Evolutionary conservation across 2,329 filamentous ascomycete genomes (phyloP), one percentile per base, ranked within the genome.

Genomic region (Chalaropsis thielavioides): DNA sequence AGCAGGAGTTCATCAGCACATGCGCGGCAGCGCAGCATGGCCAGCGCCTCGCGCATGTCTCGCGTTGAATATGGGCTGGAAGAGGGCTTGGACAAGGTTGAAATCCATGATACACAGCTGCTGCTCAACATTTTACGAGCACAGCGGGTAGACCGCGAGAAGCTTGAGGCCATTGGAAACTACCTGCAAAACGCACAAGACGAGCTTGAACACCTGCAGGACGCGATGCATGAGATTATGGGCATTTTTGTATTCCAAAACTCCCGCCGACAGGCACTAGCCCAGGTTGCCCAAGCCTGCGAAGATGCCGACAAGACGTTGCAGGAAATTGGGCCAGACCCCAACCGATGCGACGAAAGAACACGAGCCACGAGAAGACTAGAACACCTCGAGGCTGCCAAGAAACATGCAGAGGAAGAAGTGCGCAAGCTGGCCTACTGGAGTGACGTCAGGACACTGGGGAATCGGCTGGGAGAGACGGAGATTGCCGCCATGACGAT

Each of bases 111-210:
- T 70, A 82, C 90, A 19, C 82, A 84, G 3, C 83, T 83, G 2
- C 77, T 99, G 31, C 80, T 95, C 76, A 76, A 75, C 24, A 81
- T 83, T 1, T 74, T 99, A 64, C 87, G 85, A 68, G 76, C 76
- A 46, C 84, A 88, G 5, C 82, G 85, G 7, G 90, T 99, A 69
- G 94, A 99, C 72, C 83, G 94, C 41, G 92, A 97, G 76, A 97
- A 94, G 77, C 84, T 95, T 66, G 87, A 92, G 68, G 86, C 87
- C 0, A 81, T 96, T 24, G 85, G 88, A 70, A 88, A 83, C 68
- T 99, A 96, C 72, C 78, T 96, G n/a, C 78, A 85, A 51, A 80
- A 94, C 63, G 65, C 65, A 8, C 51, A 40, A 2, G 66, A 67
- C 27, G 90, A 96, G 70, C 77, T 97, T 35, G 80, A 81, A 64